Evolutionary conservation across 768 basidiomycete species (phyloP), one percentile per base, ranked within the genome.

Genomic region (Dictyophora rubrovolvata): DNA sequence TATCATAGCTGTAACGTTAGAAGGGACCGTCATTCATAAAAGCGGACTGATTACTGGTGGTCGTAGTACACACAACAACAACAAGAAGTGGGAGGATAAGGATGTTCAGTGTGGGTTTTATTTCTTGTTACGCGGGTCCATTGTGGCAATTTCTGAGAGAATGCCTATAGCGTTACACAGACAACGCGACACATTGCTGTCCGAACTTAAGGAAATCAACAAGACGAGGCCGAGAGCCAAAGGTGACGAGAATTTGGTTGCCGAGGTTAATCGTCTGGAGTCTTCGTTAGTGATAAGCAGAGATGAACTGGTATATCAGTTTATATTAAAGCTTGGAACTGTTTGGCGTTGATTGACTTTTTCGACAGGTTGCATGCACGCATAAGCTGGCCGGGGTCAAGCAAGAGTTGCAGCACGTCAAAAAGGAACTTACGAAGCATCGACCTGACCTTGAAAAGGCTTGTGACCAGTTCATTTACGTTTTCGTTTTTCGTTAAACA

Each of bases 1-100:
- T 3, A 18, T 55, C 50, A 35, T 59, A 94, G 96, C 94, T 61
- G 96, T 99, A 20, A 96, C 96, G 0, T 75, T 99, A 48, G 94
- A 98, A 48, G 96, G 96, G 0, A 98, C 94, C 2, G 76, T 99
- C 61, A 97, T 99, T 51, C 96, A 99, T 71, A 94, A 94, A 75
- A 93, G 91, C 64, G 96, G 96, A 61, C 74, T 95, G 51, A 98
- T 99, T 68, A 99, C 96, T 35, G 96, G 96, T 73, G 96, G 96
- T 23, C 78, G 83, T 52, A 90, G 91, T 65, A 80, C 86, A 0
- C 85, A 86, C 62, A 79, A 76, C 50, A 83, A 71, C n/a, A 79
- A 78, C 46, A 89, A 89, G 73, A 93, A 91, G 68, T 97, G 93
- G 87, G 91, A 95, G 60, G 95, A 98, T 69, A 88, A 87, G 65